phyloP scores from a whole-genome alignment of 495 filamentous ascomycete species.

The Penicilliopsis zonata region DNA sequence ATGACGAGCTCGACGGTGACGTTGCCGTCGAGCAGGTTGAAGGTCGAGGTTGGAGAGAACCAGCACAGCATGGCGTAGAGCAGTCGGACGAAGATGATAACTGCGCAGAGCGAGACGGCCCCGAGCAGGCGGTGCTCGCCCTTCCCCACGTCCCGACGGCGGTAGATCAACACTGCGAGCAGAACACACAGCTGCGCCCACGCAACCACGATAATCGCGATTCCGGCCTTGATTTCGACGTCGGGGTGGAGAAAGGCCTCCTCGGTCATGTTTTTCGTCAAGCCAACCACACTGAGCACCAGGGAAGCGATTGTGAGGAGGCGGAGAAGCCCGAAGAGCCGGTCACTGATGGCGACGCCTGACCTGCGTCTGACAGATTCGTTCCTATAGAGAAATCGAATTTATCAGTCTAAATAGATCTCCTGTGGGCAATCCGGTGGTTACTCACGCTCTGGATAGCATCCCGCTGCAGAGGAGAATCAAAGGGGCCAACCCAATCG shows the following conservation, averaged over 20 bases:
- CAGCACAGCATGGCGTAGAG: constrained; percentile 21
- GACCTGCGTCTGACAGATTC: constrained; percentile 10
- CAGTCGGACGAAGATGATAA: constrained; percentile 28
- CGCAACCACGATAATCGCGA: constrained; percentile 16
- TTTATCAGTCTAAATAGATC: no score
- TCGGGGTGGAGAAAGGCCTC: constrained; percentile 8
- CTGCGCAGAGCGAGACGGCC: constrained; percentile 20
- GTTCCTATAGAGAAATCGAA: constrained; percentile 7
- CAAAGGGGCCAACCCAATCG: constrained; percentile 17
- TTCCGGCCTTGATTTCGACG: constrained; percentile 12
- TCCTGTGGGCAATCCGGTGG: background rate
- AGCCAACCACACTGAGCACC: constrained; percentile 12
- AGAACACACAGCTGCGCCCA: constrained; percentile 15
- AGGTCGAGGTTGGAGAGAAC: constrained; percentile 18
- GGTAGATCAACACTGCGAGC: constrained; percentile 7
- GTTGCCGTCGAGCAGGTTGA: constrained; percentile 22
- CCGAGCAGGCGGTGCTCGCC: constrained; percentile 23
- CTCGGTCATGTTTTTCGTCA: constrained; percentile 10
- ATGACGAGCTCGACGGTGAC: constrained; percentile 24
- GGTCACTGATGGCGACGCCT: constrained; percentile 6
- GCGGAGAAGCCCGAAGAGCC: constrained; percentile 11
- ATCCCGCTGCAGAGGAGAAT: constrained; percentile 12
- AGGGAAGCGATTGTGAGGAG: constrained; percentile 10
- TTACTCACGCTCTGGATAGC: constrained; percentile 18
- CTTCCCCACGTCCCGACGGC: constrained; percentile 6